A percentile compares a stretch with the other conserved stretches of the same genome.
phyloP scores from a whole-genome alignment of 2,329 filamentous ascomycete species.

The Cytospora chrysosperma region DNA sequence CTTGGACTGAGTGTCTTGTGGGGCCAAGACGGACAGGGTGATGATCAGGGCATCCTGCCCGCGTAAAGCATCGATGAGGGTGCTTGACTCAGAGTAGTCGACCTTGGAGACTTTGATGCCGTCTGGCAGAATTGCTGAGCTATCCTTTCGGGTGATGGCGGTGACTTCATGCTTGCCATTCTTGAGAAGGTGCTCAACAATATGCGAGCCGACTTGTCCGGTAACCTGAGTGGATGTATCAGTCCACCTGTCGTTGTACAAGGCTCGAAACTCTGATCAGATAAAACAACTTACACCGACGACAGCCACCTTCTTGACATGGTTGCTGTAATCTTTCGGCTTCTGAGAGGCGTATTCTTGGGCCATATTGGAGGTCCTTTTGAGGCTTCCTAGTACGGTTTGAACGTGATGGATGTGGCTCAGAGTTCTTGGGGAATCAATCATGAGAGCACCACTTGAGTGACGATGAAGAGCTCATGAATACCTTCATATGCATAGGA shows the following conservation, averaged over 20 bases:
- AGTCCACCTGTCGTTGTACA: background rate
- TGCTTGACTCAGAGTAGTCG: conserved; percentile 28
- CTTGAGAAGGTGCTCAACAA: background rate
- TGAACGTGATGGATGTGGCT: background rate
- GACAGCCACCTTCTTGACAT: background rate
- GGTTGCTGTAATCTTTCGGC: background rate
- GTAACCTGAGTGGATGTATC: background rate
- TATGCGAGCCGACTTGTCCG: background rate
- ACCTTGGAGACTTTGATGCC: background rate
- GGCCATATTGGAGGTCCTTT: background rate
- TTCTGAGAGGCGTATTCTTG: background rate
- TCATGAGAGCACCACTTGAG: background rate
- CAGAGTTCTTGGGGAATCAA: background rate
- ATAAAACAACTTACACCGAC: background rate
- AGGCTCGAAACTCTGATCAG: too few relatives aligned
- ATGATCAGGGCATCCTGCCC: conserved; percentile 28
- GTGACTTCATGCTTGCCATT: conserved; percentile 1
- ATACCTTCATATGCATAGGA: background rate
- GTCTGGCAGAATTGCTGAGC: background rate
- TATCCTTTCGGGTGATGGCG: background rate
- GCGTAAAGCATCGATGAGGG: conserved; percentile 22
- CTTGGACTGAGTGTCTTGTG: conserved; percentile 28
- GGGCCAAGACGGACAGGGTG: conserved; percentile 26
- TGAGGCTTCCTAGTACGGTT: too few relatives aligned
- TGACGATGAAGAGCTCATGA: background rate